Evolutionary conservation across 2,329 filamentous ascomycete species (phyloP).

Genomic region (Corynespora cassiicola): DNA sequence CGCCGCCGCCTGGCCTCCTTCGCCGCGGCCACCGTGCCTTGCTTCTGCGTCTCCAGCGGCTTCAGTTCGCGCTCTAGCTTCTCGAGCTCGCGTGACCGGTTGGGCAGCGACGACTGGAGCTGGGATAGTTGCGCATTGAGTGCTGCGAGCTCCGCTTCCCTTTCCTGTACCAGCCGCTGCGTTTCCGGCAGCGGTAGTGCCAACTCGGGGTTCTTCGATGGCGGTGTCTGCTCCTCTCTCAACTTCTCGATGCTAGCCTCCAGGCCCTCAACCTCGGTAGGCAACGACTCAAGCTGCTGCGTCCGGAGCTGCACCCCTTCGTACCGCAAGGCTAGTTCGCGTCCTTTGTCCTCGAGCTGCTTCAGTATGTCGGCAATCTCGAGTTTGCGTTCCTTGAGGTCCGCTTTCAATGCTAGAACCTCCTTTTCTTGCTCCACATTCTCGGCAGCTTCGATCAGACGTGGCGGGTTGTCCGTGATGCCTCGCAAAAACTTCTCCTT

Average conservation of each 20-base stretch:
- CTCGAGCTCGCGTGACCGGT: slow-evolving; percentile 72
- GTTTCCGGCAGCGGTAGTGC: slow-evolving; percentile 54
- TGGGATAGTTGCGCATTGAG: slow-evolving; percentile 52
- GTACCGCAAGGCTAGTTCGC: slow-evolving; percentile 65
- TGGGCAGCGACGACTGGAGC: slow-evolving; percentile 67
- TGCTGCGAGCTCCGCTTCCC: slow-evolving; percentile 49
- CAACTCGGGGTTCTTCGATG: slow-evolving; percentile 48
- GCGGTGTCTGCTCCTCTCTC: slow-evolving; percentile 43
- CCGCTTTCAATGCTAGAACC: slow-evolving; percentile 72
- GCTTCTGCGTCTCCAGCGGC: slow-evolving; percentile 71
- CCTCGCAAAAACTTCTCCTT: slow-evolving; percentile 97
- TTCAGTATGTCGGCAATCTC: slow-evolving; percentile 77
- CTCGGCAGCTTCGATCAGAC: slow-evolving; percentile 82
- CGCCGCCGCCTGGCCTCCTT: slow-evolving; percentile 73
- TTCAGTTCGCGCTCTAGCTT: slow-evolving; percentile 71
- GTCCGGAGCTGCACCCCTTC: slow-evolving; percentile 61
- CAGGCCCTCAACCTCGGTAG: slow-evolving; percentile 59
- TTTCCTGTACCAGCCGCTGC: slow-evolving; percentile 43
- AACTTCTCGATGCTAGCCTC: slow-evolving; percentile 58
- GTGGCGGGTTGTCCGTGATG: slow-evolving; percentile 87
- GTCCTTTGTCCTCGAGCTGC: slow-evolving; percentile 71
- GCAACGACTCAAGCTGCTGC: slow-evolving; percentile 58
- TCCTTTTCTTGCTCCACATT: slow-evolving; percentile 66
- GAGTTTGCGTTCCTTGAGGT: slow-evolving; percentile 79
- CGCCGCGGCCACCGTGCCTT: slow-evolving; percentile 71